A percentile compares a stretch with the other conserved stretches of the same genome.
These are phyloP conservation scores for Blastomyces gilchristii DNA, from an alignment of 2,329 filamentous ascomycete species.

Conservation along the genomic window DNA sequence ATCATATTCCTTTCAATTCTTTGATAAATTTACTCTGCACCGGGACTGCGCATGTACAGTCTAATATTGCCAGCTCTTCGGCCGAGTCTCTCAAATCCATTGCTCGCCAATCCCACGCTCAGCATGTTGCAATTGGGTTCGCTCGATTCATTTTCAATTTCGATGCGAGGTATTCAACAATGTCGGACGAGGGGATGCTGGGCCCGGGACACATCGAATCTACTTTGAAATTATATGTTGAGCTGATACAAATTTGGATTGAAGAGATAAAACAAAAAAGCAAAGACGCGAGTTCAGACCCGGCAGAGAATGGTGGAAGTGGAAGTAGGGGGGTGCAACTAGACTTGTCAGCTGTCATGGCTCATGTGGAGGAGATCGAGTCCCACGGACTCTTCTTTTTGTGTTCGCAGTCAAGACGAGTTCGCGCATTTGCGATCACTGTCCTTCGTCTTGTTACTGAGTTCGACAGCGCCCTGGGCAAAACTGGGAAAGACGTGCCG, in stretches of 20 bases:
- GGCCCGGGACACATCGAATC: conserved; percentile 90
- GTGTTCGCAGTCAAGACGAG: conserved; percentile 85
- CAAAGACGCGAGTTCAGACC: conserved; percentile 58
- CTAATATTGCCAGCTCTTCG: conserved; percentile 83
- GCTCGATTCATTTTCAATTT: conserved; percentile 98
- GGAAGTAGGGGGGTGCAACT: conserved; percentile 67
- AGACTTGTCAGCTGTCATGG: conserved; percentile 78
- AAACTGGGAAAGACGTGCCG: conserved; percentile 65
- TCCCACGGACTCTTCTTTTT: conserved; percentile 95
- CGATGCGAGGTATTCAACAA: conserved; percentile 91
- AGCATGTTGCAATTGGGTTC: conserved; percentile 94
- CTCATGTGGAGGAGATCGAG: conserved; percentile 92
- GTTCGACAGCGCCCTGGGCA: conserved; percentile 80
- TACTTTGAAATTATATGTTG: conserved; percentile 83
- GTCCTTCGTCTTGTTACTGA: conserved; percentile 86
- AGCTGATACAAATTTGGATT: conserved; percentile 92
- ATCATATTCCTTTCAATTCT: conserved; percentile 83
- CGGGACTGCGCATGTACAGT: conserved; percentile 88
- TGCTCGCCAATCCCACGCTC: conserved; percentile 80
- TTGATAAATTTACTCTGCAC: conserved; percentile 92
- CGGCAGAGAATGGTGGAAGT: conserved; percentile 50
- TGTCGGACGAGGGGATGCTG: conserved; percentile 95
- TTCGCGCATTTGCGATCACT: conserved; percentile 82
- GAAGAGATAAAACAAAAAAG: conserved; percentile 87
- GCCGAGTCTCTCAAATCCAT: conserved; percentile 91